These are phyloP conservation scores for Dendrothele bispora DNA, from an alignment of 768 basidiomycete genomes.

Conservation along the genomic window DNA sequence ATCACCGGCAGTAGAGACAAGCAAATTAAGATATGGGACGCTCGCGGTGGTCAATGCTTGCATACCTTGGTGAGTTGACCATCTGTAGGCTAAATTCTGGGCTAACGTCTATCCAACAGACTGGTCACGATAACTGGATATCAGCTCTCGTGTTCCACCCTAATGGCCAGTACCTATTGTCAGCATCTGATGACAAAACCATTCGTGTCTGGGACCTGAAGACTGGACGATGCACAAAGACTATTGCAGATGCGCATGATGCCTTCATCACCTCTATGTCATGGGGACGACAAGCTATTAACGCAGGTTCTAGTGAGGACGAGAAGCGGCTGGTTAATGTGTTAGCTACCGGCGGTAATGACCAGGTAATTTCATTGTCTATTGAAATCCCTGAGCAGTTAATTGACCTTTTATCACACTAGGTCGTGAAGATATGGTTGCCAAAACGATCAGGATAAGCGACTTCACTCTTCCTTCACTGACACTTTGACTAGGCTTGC, in stretches of 20 bases:
- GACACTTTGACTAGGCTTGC: too few species aligned
- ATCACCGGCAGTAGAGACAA: constrained; percentile 90
- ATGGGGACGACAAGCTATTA: constrained; percentile 67
- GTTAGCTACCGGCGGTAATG: constrained; percentile 67
- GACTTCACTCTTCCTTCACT: too few species aligned
- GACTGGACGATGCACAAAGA: constrained; percentile 83
- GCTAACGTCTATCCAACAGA: constrained; percentile 32
- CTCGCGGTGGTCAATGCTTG: constrained; percentile 76
- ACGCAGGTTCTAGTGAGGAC: constrained; percentile 38
- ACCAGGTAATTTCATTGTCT: constrained; percentile 32
- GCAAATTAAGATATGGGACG: constrained; percentile 90
- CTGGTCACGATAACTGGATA: constrained; percentile 90
- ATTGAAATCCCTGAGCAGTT: background rate
- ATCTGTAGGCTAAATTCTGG: constrained; percentile 6
- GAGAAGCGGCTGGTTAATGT: constrained; percentile 61
- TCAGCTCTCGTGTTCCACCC: constrained; percentile 89
- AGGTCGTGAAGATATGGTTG: constrained; percentile 61
- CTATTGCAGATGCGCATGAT: constrained; percentile 83
- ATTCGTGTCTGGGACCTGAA: constrained; percentile 88
- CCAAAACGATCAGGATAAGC: too few species aligned
- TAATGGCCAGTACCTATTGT: constrained; percentile 85
- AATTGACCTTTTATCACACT: background rate
- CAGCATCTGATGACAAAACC: constrained; percentile 90
- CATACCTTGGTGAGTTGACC: constrained; percentile 61
- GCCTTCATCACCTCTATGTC: constrained; percentile 81